Percentiles rank a stretch among this genome's conserved stretches.
These are phyloP conservation scores for Ganoderma lingzhi DNA, from an alignment of 1,284 basidiomycete species.

Conservation along the genomic window DNA sequence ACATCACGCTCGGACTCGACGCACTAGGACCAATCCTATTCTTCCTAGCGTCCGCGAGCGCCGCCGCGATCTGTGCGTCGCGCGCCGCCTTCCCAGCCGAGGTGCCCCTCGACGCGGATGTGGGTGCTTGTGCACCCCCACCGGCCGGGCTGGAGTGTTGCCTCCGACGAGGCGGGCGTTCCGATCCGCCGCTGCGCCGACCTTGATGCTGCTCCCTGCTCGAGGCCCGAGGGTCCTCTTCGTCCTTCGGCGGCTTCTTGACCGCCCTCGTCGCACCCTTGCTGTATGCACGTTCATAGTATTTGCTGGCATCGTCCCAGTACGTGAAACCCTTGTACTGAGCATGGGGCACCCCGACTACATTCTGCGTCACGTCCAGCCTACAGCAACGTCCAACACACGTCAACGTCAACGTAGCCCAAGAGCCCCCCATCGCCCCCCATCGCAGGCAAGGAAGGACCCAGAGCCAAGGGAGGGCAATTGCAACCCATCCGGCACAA, in stretches of 20 bases:
- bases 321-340: conserved; percentile 52
- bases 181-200: neutral
- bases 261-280: conserved; percentile 35
- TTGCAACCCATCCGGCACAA: conserved; percentile 9
- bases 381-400: conserved; percentile 40
- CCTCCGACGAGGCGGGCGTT: neutral
- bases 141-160: neutral
- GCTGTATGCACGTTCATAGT: conserved; percentile 45
- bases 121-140: neutral
- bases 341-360: conserved; percentile 50
- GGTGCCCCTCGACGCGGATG: neutral
- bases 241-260: neutral
- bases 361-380: conserved; percentile 52
- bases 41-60: conserved; percentile 6
- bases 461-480: conserved; percentile 1
- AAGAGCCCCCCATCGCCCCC: neutral
- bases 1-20: neutral
- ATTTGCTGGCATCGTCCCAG: conserved; percentile 48
- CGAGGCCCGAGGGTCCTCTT: neutral
- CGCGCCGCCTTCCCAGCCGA: conserved; percentile 13
- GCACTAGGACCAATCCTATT: neutral
- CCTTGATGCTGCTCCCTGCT: neutral
- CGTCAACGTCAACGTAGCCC: neutral
- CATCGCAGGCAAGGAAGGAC: neutral
- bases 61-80: conserved; percentile 17